Base-by-base conservation (phyloP, 1,139 yeast species). In the Yamadazyma taylorii region DNA sequence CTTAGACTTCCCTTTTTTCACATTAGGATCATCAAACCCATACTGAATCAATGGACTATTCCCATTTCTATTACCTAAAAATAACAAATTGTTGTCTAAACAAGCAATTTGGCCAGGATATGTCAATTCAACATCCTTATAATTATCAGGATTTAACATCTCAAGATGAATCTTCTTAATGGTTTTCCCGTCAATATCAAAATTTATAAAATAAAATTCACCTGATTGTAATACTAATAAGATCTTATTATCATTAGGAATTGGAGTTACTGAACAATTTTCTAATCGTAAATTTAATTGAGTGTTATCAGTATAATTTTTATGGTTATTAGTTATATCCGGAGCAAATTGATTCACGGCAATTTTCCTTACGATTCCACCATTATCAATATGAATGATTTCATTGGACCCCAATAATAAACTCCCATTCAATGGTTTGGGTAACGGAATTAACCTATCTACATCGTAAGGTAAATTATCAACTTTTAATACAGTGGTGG, bases 341-440 rank as follows among this genome's bases (percentile, higher is more conserved):
- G 69, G 51, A 12, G 80, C 75, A 48, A 63, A 83, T 40, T 69
- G 64, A 54, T 86, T 87, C 5, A 84, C 79, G 1, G 85, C 81
- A 1, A 84, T 66, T 27, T 90, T 85, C 48, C 79, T 76, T 2
- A 74, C 59, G 17, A 84, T 76, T 8, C 97, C 97, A 2, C 94
- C 81, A 36, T 87, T 80, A 54, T 89, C 96, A 16, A 89, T 75
- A 56, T 87, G 94, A 13, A 88, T 64, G 12, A 90, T 51, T 48
- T 85, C 88, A 55, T 90, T 89, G 22, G 85, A 74, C 2, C 97
- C 97, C 7, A 86, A 40, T 15, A 89, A 58, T 12, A 89, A 63
- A 31, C 83, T 69, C 1, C 95, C 95, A 42, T 84, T 85, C 32
- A 85, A 63, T 0, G 94, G 92, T 2, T 66, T 62, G 1, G 79